phyloP scores from a whole-genome alignment of 257 asterid species.

The Solanum sejunctum region DNA sequence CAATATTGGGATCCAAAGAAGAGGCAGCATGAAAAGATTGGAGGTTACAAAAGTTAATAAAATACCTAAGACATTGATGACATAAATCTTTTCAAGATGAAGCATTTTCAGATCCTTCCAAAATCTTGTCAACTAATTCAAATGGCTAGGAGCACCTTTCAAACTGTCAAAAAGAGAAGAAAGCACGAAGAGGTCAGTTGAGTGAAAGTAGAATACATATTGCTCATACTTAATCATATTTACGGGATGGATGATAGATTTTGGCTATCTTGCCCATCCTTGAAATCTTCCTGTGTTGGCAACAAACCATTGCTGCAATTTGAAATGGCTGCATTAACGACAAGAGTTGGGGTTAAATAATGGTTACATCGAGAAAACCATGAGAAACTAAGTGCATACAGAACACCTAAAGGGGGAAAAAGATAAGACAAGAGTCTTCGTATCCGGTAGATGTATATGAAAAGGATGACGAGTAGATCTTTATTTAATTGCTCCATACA shows the following conservation, averaged over 20 bases:
- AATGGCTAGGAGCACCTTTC: conserved; percentile 2
- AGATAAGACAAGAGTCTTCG: background rate
- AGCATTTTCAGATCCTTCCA: conserved; percentile 56
- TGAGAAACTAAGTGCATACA: background rate
- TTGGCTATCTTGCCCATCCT: conserved; percentile 19
- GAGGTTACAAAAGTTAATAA: conserved; percentile 8
- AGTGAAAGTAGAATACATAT: background rate
- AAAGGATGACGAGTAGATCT: background rate
- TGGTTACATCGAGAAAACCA: background rate
- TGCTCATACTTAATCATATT: background rate
- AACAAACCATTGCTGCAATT: conserved; percentile 23
- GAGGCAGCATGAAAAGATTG: conserved; percentile 8
- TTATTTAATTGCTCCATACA: background rate
- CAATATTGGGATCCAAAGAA: background rate
- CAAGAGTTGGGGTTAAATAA: conserved; percentile 5
- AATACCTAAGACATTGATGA: conserved; percentile 85
- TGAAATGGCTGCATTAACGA: conserved; percentile 1
- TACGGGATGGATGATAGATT: background rate
- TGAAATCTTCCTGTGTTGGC: conserved; percentile 15
- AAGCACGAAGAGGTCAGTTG: background rate
- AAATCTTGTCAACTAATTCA: conserved; percentile 21
- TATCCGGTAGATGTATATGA: background rate
- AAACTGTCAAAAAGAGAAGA: conserved; percentile 32
- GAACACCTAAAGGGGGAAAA: background rate
- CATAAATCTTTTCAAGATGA: conserved; percentile 54